A percentile compares a stretch with the other conserved stretches of the same genome.
Conservation (phyloP, 768 basidiomycete genomes). For the Lentinula boryana region DNA sequence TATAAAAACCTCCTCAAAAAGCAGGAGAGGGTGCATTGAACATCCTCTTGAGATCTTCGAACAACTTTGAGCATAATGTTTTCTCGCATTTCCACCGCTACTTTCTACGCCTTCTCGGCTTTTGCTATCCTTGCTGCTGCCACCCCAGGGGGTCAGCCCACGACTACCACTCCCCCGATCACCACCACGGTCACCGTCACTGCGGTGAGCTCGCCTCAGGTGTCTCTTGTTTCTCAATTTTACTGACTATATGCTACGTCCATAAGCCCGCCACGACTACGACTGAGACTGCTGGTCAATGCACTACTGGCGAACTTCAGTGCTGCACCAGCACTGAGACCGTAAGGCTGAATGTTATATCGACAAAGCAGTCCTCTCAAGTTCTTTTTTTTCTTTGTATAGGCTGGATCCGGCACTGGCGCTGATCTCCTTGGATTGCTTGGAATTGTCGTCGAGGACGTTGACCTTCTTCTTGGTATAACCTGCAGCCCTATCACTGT, state of each 20-base stretch:
- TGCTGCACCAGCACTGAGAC: neutral
- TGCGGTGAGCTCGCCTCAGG: neutral
- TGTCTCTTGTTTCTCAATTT: neutral
- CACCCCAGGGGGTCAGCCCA: neutral
- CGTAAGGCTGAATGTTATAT: neutral
- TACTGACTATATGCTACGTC: neutral
- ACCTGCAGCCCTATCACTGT: conserved; percentile 6
- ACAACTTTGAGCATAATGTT: neutral
- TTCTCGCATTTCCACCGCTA: neutral
- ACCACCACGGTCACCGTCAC: neutral
- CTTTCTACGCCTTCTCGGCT: neutral
- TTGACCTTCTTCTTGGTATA: neutral
- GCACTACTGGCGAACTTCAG: neutral
- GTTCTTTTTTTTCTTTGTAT: neutral
- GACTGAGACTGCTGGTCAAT: neutral
- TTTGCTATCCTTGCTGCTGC: neutral
- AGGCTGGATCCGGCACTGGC: neutral
- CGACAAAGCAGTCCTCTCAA: neutral
- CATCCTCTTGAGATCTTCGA: neutral
- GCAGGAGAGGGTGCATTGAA: neutral
- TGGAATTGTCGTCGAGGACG: conserved; percentile 4
- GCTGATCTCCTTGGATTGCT: conserved; percentile 1
- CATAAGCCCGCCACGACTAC: neutral
- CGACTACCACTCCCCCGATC: neutral
- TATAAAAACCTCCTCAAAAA: neutral